Base-by-base conservation (phyloP, 2,329 filamentous ascomycete species). In the Alternaria brassicicola region DNA sequence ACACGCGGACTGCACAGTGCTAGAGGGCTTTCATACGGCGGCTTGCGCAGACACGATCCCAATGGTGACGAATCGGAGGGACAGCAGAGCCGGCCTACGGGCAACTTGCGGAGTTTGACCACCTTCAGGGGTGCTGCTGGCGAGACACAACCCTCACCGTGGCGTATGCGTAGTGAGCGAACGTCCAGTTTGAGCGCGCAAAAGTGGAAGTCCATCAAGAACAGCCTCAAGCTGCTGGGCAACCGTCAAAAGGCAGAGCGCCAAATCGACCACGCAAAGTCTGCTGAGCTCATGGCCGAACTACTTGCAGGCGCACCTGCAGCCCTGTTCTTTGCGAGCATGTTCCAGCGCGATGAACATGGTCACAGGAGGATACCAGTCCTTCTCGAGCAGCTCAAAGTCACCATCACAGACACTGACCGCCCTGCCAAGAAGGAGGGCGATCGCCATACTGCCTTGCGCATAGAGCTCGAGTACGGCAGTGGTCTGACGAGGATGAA, bases 291-390 rank as follows among this genome's bases (percentile, higher is more conserved):
- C 45, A 94, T 99, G 86, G 95, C 95, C 1, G 95, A 99, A 78
- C 82, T 99, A 35, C 86, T 95, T 47, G 96, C 95, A 41, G 95
- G 93, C 52, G 92, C 93, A 1, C 95, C 95, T 3, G 95, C 95
- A 23, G 95, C 94, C 19, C 82, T 99, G 57, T 96, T 99, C 78
- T 82, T 99, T 51, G 95, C 95, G 7, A 97, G 93, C 73, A 97
- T 98, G 91, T 95, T 98, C 69, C 95, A 98, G 79, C 86, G 95
- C 56, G 95, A 99, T 69, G 95, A 99, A 78, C 92, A 97, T 69
- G 93, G 94, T 47, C 95, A 96, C 78, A 95, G 92, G 79, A 88
- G 93, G 58, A 97, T 99, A 56, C 95, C 95, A 0, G 93, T 99
- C 52, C 85, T 99, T 3, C 84, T 99, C 6, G 95, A 99, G 77